A percentile compares a stretch with the other conserved stretches of the same genome.
Evolutionary conservation across 805 yeast genomes (phyloP).

Genomic region (Nakazawaea holstii): DNA sequence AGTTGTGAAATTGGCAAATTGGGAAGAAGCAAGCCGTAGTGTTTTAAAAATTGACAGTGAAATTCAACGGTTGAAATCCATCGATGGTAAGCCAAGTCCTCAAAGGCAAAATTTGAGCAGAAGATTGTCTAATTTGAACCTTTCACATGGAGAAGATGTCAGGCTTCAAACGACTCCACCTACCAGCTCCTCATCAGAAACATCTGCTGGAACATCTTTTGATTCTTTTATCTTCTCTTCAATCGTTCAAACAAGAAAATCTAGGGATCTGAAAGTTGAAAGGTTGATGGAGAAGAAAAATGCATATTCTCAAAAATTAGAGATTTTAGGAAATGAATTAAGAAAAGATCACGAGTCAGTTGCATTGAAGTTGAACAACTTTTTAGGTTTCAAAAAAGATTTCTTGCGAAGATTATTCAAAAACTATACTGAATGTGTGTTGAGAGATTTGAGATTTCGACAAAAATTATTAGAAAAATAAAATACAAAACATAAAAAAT

Average conservation of each 20-base stretch:
- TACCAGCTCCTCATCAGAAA: not conserved
- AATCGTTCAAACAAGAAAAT: constrained; percentile 7
- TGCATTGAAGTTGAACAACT: constrained; percentile 60
- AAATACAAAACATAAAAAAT: not conserved
- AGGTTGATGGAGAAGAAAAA: not conserved
- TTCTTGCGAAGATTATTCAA: constrained; percentile 33
- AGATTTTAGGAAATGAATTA: constrained; percentile 37
- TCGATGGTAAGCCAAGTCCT: not conserved
- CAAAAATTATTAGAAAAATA: constrained; percentile 2
- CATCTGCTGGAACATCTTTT: not conserved
- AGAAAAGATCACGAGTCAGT: constrained; percentile 49
- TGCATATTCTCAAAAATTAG: constrained; percentile 30
- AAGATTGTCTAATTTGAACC: not conserved
- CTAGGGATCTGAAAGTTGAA: constrained; percentile 6
- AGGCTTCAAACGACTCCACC: not conserved
- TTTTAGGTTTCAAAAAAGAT: constrained; percentile 42
- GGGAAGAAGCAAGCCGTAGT: not conserved
- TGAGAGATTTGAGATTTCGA: constrained; percentile 21
- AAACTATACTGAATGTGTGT: constrained; percentile 24
- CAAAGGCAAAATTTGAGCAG: not conserved
- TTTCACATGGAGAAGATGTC: not conserved
- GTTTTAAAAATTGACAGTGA: not conserved
- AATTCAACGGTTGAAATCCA: not conserved
- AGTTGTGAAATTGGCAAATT: not conserved
- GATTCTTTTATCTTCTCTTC: constrained; percentile 9